Evolutionary conservation across 2,329 filamentous ascomycete species (phyloP).

Genomic region (Cladosporium velox): DNA sequence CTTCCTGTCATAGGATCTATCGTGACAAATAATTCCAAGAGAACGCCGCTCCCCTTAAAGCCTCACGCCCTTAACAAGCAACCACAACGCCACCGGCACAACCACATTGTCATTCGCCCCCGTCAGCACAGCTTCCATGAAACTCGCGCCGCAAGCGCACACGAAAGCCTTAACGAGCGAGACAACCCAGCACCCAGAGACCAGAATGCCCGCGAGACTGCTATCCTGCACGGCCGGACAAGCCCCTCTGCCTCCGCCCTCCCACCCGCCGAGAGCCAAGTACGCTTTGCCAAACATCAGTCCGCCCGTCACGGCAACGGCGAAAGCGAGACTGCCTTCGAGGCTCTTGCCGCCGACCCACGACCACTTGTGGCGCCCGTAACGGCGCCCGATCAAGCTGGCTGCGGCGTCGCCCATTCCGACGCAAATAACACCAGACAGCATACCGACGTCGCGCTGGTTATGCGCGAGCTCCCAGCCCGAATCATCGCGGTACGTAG

Average conservation of each 20-base stretch:
- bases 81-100: slow-evolving; percentile 90
- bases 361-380: slow-evolving; percentile 85
- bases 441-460: slow-evolving; percentile 77
- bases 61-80: slow-evolving; percentile 77
- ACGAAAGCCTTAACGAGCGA: slow-evolving; percentile 62
- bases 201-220: background rate
- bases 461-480: slow-evolving; percentile 68
- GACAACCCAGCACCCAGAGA: slow-evolving; percentile 26
- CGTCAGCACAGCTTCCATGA: slow-evolving; percentile 92
- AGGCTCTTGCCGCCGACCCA: slow-evolving; percentile 97
- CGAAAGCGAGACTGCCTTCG: slow-evolving; percentile 83
- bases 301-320: slow-evolving; percentile 73
- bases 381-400: slow-evolving; percentile 83
- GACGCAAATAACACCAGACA: slow-evolving; percentile 89
- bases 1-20: background rate
- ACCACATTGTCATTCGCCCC: slow-evolving; percentile 98
- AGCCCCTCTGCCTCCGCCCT: slow-evolving; percentile 28
- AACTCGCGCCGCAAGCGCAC: slow-evolving; percentile 77
- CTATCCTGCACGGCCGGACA: slow-evolving; percentile 3
- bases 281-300: slow-evolving; percentile 70
- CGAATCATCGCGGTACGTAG: slow-evolving; percentile 59
- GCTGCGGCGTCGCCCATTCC: slow-evolving; percentile 94
- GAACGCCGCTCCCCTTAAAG: slow-evolving; percentile 33
- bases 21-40: background rate
- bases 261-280: slow-evolving; percentile 75